Conservation (phyloP, 179 eudicot genomes). For the Patellifolia procumbens region DNA sequence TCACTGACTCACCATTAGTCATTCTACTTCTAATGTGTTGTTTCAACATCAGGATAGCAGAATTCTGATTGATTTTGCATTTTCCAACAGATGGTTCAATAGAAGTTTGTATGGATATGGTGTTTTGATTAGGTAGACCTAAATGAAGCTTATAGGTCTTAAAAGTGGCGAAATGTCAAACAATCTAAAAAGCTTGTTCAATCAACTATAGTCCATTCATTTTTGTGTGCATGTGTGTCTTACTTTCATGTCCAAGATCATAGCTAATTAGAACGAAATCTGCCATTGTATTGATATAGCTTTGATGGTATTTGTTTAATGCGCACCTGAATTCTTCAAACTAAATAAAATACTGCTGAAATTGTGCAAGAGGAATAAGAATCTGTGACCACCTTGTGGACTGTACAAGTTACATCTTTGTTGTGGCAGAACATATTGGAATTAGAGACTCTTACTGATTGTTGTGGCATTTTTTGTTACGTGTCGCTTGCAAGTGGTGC, state of each 20-base stretch:
- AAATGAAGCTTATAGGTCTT: background rate
- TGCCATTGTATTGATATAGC: background rate
- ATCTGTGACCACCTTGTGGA: background rate
- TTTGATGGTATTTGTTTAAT: background rate
- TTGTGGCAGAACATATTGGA: background rate
- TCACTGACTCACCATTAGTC: background rate
- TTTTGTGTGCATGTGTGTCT: no score
- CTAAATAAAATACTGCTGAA: background rate
- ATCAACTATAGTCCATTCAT: no score
- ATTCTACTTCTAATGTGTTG: no score
- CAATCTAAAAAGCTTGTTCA: background rate
- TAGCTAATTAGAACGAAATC: background rate
- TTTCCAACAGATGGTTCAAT: background rate
- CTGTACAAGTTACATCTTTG: background rate
- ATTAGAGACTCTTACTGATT: background rate
- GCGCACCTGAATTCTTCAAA: background rate
- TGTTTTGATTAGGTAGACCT: background rate
- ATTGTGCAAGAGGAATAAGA: background rate
- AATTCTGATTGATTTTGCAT: background rate
- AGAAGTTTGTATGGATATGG: background rate
- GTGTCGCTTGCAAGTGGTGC: background rate
- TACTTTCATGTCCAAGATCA: background rate
- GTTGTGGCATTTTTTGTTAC: background rate
- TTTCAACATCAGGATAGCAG: no score
- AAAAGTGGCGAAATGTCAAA: background rate